phyloP scores from a whole-genome alignment of 2,329 filamentous ascomycete genomes.

The Aspergillus awamori region DNA sequence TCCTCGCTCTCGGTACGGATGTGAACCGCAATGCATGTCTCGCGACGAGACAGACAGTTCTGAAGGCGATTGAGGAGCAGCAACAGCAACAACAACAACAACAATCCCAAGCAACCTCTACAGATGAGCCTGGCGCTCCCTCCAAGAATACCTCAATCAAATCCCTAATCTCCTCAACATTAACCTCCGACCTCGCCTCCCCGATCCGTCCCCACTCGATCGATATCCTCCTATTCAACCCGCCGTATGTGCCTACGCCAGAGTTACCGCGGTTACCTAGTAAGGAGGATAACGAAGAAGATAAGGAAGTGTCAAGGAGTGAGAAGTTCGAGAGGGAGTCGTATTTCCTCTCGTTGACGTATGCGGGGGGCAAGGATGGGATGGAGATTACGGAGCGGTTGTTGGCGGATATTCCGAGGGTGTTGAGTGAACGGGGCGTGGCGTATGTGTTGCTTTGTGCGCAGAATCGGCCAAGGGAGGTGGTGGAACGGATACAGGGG shows the following conservation, averaged over 20 bases:
- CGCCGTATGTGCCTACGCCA: conserved; percentile 90
- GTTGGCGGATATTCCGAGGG: conserved; percentile 66
- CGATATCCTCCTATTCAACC: conserved; percentile 93
- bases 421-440: conserved; percentile 70
- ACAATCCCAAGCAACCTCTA: neutral
- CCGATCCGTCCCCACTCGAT: conserved; percentile 63
- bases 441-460: conserved; percentile 89
- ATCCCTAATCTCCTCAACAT: conserved; percentile 50
- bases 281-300: no score
- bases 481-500: conserved; percentile 63
- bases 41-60: conserved; percentile 72
- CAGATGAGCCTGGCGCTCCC: neutral
- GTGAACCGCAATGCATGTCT: conserved; percentile 81
- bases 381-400: conserved; percentile 92
- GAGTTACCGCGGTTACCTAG: conserved; percentile 63
- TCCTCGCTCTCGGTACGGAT: conserved; percentile 78
- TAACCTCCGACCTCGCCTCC: conserved; percentile 69
- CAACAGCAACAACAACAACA: conserved; percentile 10
- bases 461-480: conserved; percentile 80
- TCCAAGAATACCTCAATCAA: neutral
- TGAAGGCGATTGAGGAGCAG: conserved; percentile 49
- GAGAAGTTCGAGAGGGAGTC: conserved; percentile 75
- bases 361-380: conserved; percentile 84
- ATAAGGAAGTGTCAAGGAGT: conserved; percentile 22
- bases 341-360: conserved; percentile 79